These are phyloP conservation scores for Gaeumannomyces tritici DNA, from an alignment of 2,329 filamentous ascomycete species.

Conservation along the genomic window DNA sequence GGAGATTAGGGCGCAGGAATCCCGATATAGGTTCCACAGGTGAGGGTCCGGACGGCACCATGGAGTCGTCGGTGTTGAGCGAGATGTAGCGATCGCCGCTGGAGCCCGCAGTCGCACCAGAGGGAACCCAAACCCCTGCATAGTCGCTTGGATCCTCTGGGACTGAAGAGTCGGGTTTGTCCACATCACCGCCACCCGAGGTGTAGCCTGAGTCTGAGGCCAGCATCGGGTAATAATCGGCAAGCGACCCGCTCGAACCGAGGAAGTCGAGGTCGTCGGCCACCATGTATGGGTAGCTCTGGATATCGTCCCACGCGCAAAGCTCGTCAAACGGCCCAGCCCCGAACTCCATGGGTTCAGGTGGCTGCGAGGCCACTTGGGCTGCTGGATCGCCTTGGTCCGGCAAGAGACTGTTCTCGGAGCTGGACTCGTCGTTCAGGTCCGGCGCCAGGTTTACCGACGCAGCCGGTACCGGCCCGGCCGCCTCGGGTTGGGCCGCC, in stretches of 20 bases:
- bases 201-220: neutral
- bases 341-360: neutral
- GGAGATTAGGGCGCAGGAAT: constrained; percentile 59
- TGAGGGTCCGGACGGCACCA: constrained; percentile 34
- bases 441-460: neutral
- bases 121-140: neutral
- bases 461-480: neutral
- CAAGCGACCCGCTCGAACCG: neutral
- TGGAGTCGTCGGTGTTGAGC: constrained; percentile 54
- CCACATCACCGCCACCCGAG: neutral
- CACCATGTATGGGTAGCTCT: neutral
- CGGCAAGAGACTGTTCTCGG: neutral
- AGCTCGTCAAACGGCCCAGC: neutral
- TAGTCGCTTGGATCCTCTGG: neutral
- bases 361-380: no score
- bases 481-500: neutral
- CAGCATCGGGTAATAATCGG: neutral
- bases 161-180: neutral
- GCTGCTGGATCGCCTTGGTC: neutral
- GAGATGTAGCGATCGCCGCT: no score
- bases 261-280: neutral
- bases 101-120: neutral
- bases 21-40: constrained; percentile 30
- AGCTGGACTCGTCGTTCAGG: neutral
- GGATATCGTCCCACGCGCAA: neutral